These are phyloP conservation scores for Tulasnella sp. DNA, from an alignment of 768 basidiomycete genomes.

Conservation along the genomic window DNA sequence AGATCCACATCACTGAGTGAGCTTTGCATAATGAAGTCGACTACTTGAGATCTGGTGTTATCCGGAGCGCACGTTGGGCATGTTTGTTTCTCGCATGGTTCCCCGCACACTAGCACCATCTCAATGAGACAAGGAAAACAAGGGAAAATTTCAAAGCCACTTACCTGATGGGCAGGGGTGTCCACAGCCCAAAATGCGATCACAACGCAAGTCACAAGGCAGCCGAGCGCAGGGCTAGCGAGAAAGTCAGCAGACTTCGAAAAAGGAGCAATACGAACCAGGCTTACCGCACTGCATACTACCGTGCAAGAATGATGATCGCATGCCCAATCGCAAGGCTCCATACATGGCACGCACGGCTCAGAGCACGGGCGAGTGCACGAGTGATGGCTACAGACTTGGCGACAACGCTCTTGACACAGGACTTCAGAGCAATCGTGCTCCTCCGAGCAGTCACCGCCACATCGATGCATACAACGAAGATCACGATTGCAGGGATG, in stretches of 20 bases:
- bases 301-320: conserved; percentile 44
- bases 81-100: conserved; percentile 42
- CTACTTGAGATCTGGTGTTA: conserved; percentile 32
- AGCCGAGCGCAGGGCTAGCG: conserved; percentile 49
- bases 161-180: conserved; percentile 57
- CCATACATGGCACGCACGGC: conserved; percentile 51
- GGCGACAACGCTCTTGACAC: conserved; percentile 40
- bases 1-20: conserved; percentile 33
- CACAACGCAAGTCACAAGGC: conserved; percentile 50
- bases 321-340: conserved; percentile 51
- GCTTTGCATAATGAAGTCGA: conserved; percentile 46
- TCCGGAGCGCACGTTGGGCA: conserved; percentile 41
- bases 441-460: conserved; percentile 33
- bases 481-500: conserved; percentile 43
- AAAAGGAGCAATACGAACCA: background rate
- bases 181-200: conserved; percentile 39
- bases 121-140: background rate
- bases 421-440: conserved; percentile 35
- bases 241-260: background rate
- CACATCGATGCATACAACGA: conserved; percentile 48
- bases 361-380: conserved; percentile 39
- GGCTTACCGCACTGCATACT: conserved; percentile 55
- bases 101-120: conserved; percentile 45
- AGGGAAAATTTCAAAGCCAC: conserved; percentile 8
- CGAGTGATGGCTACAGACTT: conserved; percentile 41